A percentile compares a stretch with the other conserved stretches of the same genome.
These are phyloP conservation scores for Phanerochaete carnosa DNA, from an alignment of 768 basidiomycete genomes.

Conservation along the genomic window DNA sequence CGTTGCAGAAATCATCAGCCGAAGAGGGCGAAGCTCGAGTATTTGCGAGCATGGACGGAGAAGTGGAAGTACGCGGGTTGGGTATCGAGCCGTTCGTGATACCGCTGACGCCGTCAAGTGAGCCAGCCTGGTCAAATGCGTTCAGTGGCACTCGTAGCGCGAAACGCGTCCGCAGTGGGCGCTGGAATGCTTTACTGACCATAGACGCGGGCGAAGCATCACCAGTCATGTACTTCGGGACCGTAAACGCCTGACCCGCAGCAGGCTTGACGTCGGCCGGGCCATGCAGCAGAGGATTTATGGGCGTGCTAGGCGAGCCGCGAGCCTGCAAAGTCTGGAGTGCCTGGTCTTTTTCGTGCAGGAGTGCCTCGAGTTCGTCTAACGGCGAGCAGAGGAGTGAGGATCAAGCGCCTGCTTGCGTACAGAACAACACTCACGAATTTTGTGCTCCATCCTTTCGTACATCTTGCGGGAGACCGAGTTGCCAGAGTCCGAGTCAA, in stretches of 20 bases:
- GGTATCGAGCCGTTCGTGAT: not conserved
- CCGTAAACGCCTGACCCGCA: not conserved
- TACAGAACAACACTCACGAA: conserved; percentile 41
- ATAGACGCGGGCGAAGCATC: not conserved
- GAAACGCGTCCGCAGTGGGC: not conserved
- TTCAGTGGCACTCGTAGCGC: not conserved
- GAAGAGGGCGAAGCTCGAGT: not conserved
- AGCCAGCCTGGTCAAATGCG: not conserved
- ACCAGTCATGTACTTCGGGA: not conserved
- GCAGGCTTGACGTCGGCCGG: not conserved
- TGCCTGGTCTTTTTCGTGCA: conserved; percentile 50
- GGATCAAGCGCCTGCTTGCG: not conserved
- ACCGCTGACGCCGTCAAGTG: not conserved
- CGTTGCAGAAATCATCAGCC: not conserved
- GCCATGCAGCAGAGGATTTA: not conserved
- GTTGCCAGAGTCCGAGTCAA: conserved; percentile 37
- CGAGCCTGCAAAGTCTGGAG: not conserved
- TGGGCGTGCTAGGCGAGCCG: not conserved
- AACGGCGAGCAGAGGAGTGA: not conserved
- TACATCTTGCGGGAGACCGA: conserved; percentile 50
- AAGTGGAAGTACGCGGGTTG: not conserved
- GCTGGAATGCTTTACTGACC: not conserved
- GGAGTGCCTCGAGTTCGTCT: conserved; percentile 67
- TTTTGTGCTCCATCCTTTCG: conserved; percentile 65
- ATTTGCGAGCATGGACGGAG: not conserved